Percentiles rank a stretch among this genome's conserved stretches.
These are phyloP conservation scores for Ganoderma leucocontextum DNA, from an alignment of 1,284 basidiomycete genomes.

Conservation along the genomic window DNA sequence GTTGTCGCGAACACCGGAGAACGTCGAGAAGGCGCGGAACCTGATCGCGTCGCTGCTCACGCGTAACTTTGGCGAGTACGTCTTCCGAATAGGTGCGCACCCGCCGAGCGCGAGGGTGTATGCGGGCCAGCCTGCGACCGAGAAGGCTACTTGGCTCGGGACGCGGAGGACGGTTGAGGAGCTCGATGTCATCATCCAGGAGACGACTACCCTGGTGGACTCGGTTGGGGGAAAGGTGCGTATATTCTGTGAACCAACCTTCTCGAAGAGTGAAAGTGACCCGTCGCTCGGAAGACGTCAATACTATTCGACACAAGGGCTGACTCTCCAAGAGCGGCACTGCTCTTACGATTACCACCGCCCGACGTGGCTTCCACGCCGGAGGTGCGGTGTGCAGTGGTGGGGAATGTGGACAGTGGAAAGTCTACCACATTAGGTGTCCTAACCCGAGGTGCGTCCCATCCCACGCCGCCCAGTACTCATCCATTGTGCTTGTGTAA, in stretches of 20 bases:
- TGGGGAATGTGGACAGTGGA: slow-evolving; percentile 94
- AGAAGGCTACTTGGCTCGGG: slow-evolving; percentile 63
- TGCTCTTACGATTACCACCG: slow-evolving; percentile 77
- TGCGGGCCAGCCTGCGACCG: slow-evolving; percentile 55
- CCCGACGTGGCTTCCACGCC: slow-evolving; percentile 75
- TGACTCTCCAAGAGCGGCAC: slow-evolving; percentile 59
- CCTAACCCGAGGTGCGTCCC: slow-evolving; percentile 68
- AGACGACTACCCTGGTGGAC: slow-evolving; percentile 60
- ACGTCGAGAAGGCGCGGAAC: slow-evolving; percentile 66
- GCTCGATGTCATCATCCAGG: slow-evolving; percentile 54
- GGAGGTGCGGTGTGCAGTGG: slow-evolving; percentile 94
- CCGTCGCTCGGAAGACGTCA: slow-evolving; percentile 52
- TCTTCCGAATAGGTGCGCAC: slow-evolving; percentile 72
- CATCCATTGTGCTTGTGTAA: slow-evolving; percentile 17
- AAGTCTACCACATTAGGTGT: slow-evolving; percentile 96
- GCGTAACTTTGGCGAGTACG: slow-evolving; percentile 70
- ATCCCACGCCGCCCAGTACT: neutral
- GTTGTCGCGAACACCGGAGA: slow-evolving; percentile 50
- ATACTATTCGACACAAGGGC: slow-evolving; percentile 57
- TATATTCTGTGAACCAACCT: neutral
- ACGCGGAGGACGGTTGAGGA: slow-evolving; percentile 57
- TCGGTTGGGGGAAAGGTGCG: slow-evolving; percentile 80
- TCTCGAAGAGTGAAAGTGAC: neutral
- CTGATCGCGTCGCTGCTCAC: slow-evolving; percentile 72
- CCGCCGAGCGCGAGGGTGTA: slow-evolving; percentile 65